These are phyloP conservation scores for Xerocomus amazonicus DNA, from an alignment of 1,284 basidiomycete species.

Conservation along the genomic window DNA sequence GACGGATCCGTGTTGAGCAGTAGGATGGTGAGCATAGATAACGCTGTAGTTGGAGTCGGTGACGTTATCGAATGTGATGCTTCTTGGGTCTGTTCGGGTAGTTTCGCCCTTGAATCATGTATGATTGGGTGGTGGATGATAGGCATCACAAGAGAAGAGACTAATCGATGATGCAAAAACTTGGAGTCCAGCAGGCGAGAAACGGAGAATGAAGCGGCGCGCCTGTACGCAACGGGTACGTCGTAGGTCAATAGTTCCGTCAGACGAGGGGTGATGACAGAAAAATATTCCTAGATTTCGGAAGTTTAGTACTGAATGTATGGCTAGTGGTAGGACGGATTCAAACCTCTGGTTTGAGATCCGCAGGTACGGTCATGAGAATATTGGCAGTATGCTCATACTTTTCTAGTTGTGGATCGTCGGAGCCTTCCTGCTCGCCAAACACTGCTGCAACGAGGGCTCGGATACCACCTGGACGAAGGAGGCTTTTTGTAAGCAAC, in stretches of 20 bases:
- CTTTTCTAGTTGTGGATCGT: slow-evolving; percentile 55
- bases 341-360: slow-evolving; percentile 51
- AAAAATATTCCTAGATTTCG: slow-evolving; percentile 57
- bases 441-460: slow-evolving; percentile 68
- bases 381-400: slow-evolving; percentile 62
- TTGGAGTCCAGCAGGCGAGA: slow-evolving; percentile 54
- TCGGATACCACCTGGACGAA: slow-evolving; percentile 62
- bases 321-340: not conserved
- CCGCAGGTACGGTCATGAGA: slow-evolving; percentile 53
- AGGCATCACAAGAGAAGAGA: slow-evolving; percentile 40
- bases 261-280: slow-evolving; percentile 51
- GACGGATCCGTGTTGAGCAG: slow-evolving; percentile 77
- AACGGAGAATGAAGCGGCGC: slow-evolving; percentile 65
- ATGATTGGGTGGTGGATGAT: slow-evolving; percentile 46
- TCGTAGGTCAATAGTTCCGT: slow-evolving; percentile 44
- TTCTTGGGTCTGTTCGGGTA: slow-evolving; percentile 2
- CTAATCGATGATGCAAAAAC: slow-evolving; percentile 30
- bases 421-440: slow-evolving; percentile 50
- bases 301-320: not conserved
- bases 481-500: slow-evolving; percentile 62
- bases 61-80: slow-evolving; percentile 2
- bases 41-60: slow-evolving; percentile 35
- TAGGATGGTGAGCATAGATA: slow-evolving; percentile 51
- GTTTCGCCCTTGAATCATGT: slow-evolving; percentile 10
- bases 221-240: slow-evolving; percentile 45